Evolutionary conservation across 495 filamentous ascomycete genomes (phyloP).

Genomic region (Xylaria sp.): DNA sequence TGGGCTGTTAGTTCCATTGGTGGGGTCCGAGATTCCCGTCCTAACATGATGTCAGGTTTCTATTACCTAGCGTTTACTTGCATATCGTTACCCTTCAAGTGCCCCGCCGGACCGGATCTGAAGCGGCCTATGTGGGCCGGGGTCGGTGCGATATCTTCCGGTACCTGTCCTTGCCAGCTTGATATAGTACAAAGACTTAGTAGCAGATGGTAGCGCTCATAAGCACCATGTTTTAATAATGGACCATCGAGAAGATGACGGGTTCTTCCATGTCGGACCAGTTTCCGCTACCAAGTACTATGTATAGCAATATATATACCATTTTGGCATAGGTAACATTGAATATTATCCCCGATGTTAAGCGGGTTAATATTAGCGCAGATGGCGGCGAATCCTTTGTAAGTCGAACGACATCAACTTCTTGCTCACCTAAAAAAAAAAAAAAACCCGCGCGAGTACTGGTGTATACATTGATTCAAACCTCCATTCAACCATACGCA

Average conservation of each 20-base stretch:
- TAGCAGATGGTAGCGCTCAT: background rate
- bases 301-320: no score
- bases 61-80: background rate
- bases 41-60: background rate
- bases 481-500: background rate
- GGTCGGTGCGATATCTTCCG: background rate
- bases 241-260: background rate
- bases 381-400: background rate
- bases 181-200: background rate
- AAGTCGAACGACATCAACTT: background rate
- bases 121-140: background rate
- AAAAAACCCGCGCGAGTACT: background rate
- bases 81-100: background rate
- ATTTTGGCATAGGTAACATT: constrained; percentile 3
- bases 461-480: background rate
- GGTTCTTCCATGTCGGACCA: background rate
- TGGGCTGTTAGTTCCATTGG: constrained; percentile 22
- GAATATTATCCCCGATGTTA: constrained; percentile 21
- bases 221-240: background rate
- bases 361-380: constrained; percentile 8
- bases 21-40: constrained; percentile 8
- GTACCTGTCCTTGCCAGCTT: background rate
- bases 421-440: constrained; percentile 1
- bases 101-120: background rate
- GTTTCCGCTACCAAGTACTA: background rate